Evolutionary conservation across 2,329 filamentous ascomycete genomes (phyloP).

Genomic region (Talaromyces piceae): DNA sequence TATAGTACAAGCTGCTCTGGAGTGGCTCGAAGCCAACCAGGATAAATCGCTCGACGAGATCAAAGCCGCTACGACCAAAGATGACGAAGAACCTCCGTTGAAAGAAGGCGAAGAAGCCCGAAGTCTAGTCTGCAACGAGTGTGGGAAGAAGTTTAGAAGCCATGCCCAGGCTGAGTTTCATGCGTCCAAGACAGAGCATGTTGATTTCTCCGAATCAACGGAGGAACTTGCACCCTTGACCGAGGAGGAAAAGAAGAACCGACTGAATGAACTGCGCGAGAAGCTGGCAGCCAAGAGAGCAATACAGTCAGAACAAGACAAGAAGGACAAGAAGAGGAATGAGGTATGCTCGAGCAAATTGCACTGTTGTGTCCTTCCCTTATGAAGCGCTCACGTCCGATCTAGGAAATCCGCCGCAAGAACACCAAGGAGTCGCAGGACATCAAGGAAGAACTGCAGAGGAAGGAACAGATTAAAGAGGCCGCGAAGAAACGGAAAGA

Average conservation of each 20-base stretch:
- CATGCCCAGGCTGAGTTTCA: conserved; percentile 81
- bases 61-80: conserved; percentile 46
- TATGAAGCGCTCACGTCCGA: background rate
- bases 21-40: conserved; percentile 91
- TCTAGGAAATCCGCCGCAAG: conserved; percentile 66
- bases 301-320: conserved; percentile 61
- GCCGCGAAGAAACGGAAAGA: conserved; percentile 79
- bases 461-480: conserved; percentile 88
- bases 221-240: conserved; percentile 88
- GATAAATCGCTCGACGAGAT: conserved; percentile 82
- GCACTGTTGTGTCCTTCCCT: background rate
- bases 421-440: conserved; percentile 84
- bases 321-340: conserved; percentile 74
- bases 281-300: conserved; percentile 67
- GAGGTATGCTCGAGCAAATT: conserved; percentile 55
- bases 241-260: conserved; percentile 81
- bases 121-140: conserved; percentile 90
- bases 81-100: conserved; percentile 56
- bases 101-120: conserved; percentile 64
- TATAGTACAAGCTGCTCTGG: conserved; percentile 75
- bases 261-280: conserved; percentile 64
- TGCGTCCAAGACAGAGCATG: conserved; percentile 82
- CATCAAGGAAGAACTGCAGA: conserved; percentile 77
- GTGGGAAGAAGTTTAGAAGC: conserved; percentile 81
- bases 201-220: conserved; percentile 85